These are phyloP conservation scores for Annulohypoxylon bovei DNA, from an alignment of 495 filamentous ascomycete species.

Conservation along the genomic window DNA sequence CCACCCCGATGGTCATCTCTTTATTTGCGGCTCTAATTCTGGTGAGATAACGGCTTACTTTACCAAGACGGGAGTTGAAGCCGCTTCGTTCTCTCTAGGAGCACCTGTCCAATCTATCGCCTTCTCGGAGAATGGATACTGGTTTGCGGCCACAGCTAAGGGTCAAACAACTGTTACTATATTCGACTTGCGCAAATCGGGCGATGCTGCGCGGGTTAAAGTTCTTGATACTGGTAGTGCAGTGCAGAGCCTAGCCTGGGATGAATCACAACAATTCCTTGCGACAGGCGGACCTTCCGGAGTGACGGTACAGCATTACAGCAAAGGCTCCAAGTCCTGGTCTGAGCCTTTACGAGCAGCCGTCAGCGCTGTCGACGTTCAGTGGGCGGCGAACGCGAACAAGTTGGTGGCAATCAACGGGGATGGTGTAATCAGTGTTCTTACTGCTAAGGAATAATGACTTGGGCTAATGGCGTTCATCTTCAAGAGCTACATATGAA, in stretches of 20 bases:
- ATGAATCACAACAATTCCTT: conserved; percentile 94
- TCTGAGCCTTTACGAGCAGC: conserved; percentile 83
- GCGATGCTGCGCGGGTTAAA: conserved; percentile 78
- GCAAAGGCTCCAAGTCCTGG: conserved; percentile 85
- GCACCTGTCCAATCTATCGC: conserved; percentile 75
- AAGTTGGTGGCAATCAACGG: conserved; percentile 76
- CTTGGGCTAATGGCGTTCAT: not conserved
- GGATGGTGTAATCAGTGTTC: conserved; percentile 76
- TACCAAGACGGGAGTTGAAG: conserved; percentile 74
- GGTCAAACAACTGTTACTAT: conserved; percentile 80
- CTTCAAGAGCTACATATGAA: not conserved
- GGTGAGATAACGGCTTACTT: conserved; percentile 89
- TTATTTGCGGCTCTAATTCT: conserved; percentile 79
- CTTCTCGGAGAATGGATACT: conserved; percentile 98
- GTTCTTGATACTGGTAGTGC: conserved; percentile 81
- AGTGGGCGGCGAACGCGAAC: conserved; percentile 80
- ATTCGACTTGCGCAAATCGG: conserved; percentile 89
- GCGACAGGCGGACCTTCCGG: conserved; percentile 83
- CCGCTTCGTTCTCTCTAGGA: conserved; percentile 73
- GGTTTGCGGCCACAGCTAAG: conserved; percentile 81
- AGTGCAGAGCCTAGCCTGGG: conserved; percentile 80
- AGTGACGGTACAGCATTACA: conserved; percentile 86
- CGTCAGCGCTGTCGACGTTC: conserved; percentile 73
- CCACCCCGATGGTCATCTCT: conserved; percentile 95
- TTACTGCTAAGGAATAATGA: conserved; percentile 56